Evolutionary conservation across 495 filamentous ascomycete species (phyloP).

Genomic region (Lineolata rhizophorae): DNA sequence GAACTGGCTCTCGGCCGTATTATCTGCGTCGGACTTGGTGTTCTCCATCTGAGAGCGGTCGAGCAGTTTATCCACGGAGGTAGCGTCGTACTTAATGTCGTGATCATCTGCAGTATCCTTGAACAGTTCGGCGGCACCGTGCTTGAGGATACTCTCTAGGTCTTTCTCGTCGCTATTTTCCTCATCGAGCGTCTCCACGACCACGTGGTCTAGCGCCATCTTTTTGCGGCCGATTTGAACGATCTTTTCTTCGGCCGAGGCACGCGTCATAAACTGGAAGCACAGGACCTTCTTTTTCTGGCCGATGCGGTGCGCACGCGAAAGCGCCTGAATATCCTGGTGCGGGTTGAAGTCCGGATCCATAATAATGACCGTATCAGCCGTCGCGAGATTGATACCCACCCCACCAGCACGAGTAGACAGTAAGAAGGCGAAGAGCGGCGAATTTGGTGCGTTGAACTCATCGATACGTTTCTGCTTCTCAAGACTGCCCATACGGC

Average conservation of each 20-base stretch:
- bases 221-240: constrained; percentile 92
- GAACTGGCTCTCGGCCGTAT: constrained; percentile 55
- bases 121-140: constrained; percentile 75
- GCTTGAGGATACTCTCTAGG: constrained; percentile 69
- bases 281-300: constrained; percentile 90
- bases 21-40: constrained; percentile 31
- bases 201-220: constrained; percentile 75
- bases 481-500: constrained; percentile 50
- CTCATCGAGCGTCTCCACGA: constrained; percentile 74
- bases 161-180: constrained; percentile 55
- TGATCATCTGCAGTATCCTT: constrained; percentile 35
- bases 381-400: constrained; percentile 91
- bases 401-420: constrained; percentile 90
- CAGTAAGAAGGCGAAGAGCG: constrained; percentile 71
- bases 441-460: constrained; percentile 70
- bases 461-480: constrained; percentile 88
- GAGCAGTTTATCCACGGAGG: constrained; percentile 66
- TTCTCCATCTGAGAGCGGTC: constrained; percentile 69
- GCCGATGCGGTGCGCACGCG: constrained; percentile 84
- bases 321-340: constrained; percentile 89
- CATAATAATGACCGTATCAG: constrained; percentile 94
- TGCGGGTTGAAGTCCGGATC: constrained; percentile 98
- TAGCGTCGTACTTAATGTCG: constrained; percentile 55
- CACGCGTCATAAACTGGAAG: constrained; percentile 79
- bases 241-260: constrained; percentile 84